A percentile compares a stretch with the other conserved stretches of the same genome.
phyloP scores from a whole-genome alignment of 139 green algal species.

The Astrephomene gubernaculifera region DNA sequence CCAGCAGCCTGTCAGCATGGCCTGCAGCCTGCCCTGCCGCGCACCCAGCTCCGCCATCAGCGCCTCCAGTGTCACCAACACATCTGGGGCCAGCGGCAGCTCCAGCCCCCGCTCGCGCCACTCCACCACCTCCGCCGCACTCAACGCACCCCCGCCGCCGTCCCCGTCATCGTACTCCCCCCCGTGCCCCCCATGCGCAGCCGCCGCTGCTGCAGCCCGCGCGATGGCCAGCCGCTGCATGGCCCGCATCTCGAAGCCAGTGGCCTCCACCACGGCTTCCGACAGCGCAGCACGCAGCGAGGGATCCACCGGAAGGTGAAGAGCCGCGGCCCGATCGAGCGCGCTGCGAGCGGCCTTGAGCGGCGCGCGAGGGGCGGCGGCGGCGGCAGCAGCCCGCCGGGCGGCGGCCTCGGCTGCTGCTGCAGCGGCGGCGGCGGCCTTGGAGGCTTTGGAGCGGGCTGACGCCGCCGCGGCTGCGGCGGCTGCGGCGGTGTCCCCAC shows the following conservation, averaged over 20 bases:
- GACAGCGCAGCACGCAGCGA: constrained; percentile 9
- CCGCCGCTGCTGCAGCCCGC: background rate
- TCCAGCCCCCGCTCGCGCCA: background rate
- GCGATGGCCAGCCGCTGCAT: background rate
- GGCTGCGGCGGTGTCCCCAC: too few species aligned
- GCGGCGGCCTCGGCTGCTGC: background rate
- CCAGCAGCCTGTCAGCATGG: too few species aligned
- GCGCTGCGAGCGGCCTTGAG: background rate
- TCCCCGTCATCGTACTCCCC: too few species aligned
- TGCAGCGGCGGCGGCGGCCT: background rate
- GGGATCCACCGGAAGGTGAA: constrained; percentile 16
- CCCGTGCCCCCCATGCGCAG: too few species aligned
- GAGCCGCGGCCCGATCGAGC: background rate
- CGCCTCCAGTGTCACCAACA: constrained; percentile 18
- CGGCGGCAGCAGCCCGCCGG: background rate
- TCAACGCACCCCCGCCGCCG: background rate
- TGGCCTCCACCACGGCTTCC: constrained; percentile 17
- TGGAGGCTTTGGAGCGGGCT: background rate
- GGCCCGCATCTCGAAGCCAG: constrained; percentile 17
- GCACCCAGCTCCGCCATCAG: constrained; percentile 14
- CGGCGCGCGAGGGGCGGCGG: background rate
- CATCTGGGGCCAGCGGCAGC: constrained; percentile 28
- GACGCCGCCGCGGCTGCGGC: background rate
- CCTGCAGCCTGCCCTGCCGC: background rate
- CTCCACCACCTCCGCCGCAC: background rate